phyloP scores from a whole-genome alignment of 2,329 filamentous ascomycete species.

The Neofusicoccum parvum region DNA sequence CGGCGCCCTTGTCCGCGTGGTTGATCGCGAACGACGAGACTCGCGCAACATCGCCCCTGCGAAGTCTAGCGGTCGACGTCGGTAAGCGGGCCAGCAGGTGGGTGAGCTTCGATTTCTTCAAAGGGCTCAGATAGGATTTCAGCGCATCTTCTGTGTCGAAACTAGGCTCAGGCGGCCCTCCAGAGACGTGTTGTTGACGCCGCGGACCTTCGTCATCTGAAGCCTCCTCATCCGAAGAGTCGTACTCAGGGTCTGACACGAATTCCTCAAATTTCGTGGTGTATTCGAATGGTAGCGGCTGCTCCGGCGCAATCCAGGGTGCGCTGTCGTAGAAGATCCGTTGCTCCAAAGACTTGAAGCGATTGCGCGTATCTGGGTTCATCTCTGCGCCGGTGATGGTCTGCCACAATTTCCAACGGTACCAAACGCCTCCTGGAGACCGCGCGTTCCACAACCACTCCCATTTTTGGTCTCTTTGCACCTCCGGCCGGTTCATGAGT shows the following conservation, averaged over 20 bases:
- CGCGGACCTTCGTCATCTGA: constrained; percentile 56
- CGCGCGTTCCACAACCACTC: constrained; percentile 90
- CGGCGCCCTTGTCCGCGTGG: constrained; percentile 79
- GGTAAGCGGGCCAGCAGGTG: constrained; percentile 84
- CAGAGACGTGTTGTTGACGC: constrained; percentile 46
- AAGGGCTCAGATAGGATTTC: constrained; percentile 72
- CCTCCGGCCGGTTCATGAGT: constrained; percentile 81
- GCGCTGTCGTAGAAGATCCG: constrained; percentile 69
- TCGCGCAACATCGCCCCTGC: constrained; percentile 83
- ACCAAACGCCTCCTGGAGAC: constrained; percentile 81
- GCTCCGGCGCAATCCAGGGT: constrained; percentile 76
- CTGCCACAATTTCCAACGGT: constrained; percentile 89
- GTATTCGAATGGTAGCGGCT: constrained; percentile 78
- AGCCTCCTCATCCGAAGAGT: constrained; percentile 83
- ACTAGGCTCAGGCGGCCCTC: constrained; percentile 39
- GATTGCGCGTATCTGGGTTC: constrained; percentile 22
- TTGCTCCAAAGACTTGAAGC: constrained; percentile 38
- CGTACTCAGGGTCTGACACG: constrained; percentile 80
- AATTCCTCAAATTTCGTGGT: constrained; percentile 76
- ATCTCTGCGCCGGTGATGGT: constrained; percentile 67
- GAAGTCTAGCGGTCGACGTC: constrained; percentile 70
- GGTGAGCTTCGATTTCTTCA: constrained; percentile 81
- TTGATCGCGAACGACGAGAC: constrained; percentile 87
- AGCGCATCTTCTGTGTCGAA: constrained; percentile 43
- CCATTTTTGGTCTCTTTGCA: constrained; percentile 87